Evolutionary conservation across 345 rosid genomes (phyloP), one percentile per base, ranked within the genome.

Genomic region (Eucalyptus tenuipes): DNA sequence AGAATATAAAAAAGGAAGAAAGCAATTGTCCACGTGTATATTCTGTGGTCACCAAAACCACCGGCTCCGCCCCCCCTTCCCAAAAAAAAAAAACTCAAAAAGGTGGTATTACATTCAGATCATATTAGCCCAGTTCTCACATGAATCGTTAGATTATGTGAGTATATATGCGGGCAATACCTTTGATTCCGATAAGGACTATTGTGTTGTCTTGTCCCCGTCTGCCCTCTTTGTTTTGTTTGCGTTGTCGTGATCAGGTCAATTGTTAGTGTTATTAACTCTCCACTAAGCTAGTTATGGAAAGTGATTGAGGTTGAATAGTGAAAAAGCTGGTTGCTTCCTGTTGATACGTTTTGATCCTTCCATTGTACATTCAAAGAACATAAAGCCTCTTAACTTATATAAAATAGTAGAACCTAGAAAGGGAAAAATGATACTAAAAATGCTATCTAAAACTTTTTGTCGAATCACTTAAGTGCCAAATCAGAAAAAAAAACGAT

Each of bases 401-500:
- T 71, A 18, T 71, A 10, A 5, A 71, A 71, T 37, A 71, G 14
- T 37, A 40, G 14, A 71, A 71, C 3, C 27, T 20, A 18, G 29
- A 55, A 55, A 10, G 13, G 13, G 61, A 55, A 55, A 24, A 55
- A 55, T 4, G 13, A 55, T 55, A 55, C 13, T 55, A 55, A 55
- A 55, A 55, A 11, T 55, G 13, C 5, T 55, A 55, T 55, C 29
- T 9, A 55, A 24, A 24, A 24, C 7, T 55, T 55, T 24, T 55
- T 55, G 1, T 8, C 3, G 2, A 25, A 55, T 55, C 6, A 24
- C 29, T 55, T 55, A 24, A 55, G 3, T 55, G 13, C 1, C 61
- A 24, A 55, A 55, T 55, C 4, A 24, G 2, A 1, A 55, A 9
- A 13, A 52, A 55, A 55, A 55, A 4, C 0, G 1, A 55, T 55